Base-by-base conservation (phyloP, 192 early-diverging fungal species). In the Gonapodya prolifera region DNA sequence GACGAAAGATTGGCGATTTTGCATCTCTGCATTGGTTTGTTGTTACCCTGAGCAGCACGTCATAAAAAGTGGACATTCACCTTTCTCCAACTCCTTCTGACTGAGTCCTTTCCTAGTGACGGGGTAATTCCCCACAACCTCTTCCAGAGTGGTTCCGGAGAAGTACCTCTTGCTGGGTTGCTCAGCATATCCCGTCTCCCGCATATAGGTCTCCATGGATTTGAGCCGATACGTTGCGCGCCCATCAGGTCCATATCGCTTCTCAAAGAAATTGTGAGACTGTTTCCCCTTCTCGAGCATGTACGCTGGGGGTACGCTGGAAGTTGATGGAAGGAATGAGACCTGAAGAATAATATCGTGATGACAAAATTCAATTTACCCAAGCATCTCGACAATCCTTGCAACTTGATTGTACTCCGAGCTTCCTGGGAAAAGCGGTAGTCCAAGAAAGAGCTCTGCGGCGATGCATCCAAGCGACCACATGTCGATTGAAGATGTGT, bases 401-500 rank as follows among this genome's bases (percentile, higher is more conserved):
- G 88, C 89, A 13, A 99, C 80, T 82, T 98, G 96, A 82, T 99
- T 96, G 82, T 98, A 97, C 82, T 99, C 96, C 69, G 93, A 96
- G 18, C 91, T 89, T 30, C 98, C 98, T 0, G 96, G 96, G 80
- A 99, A 99, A 75, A 99, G 83, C 0, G 98, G 98, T 1, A 97
- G 83, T 0, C 98, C 98, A 0, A 98, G 82, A 79, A 93, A 96
- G n/a, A 99, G 84, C 83, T 99, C 98, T 0, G 93, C 94, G 1
- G 95, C 96, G 82, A 99, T 98, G 79, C 98, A 99, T 0, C 98
- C 98, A 13, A 98, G 82, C 31, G 96, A 97, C 98, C 98, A 99
- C 90, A 99, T 97, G 81, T 99, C 98, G 70, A 99, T 99, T 34
- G 91, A 88, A 33, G 90, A 90, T 35, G 94, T 93, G 82, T 98